Evolutionary conservation across 148 eudicot species (phyloP).

Genomic region (Polygonum aviculare): DNA sequence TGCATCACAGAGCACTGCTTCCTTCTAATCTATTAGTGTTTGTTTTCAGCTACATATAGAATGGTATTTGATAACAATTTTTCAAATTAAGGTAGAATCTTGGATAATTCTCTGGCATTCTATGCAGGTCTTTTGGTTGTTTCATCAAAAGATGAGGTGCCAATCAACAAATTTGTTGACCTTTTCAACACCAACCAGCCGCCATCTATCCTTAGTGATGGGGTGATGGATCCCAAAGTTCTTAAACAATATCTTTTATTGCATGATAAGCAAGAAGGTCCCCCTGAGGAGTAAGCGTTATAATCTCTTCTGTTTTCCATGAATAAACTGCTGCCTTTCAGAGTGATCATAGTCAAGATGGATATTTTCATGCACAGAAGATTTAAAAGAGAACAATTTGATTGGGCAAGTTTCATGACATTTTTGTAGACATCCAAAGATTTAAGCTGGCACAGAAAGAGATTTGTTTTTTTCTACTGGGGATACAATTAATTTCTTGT

Average conservation of each 20-base stretch:
- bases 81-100: not conserved
- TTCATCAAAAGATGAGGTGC: conserved; percentile 79
- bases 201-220: conserved; percentile 78
- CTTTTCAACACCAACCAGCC: conserved; percentile 73
- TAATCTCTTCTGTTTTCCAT: not conserved
- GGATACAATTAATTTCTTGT: not conserved
- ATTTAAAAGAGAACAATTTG: not conserved
- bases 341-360: not conserved
- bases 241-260: conserved; percentile 68
- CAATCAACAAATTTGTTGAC: conserved; percentile 70
- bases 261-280: conserved; percentile 82
- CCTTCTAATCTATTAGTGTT: not conserved
- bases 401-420: not conserved
- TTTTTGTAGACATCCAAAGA: not conserved
- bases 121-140: conserved; percentile 88
- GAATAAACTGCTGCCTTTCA: not conserved
- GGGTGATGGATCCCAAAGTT: conserved; percentile 95
- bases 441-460: not conserved
- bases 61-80: not conserved
- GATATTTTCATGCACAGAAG: not conserved
- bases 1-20: not conserved
- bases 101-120: not conserved
- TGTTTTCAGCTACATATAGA: not conserved
- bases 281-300: conserved; percentile 45
- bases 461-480: not conserved